A percentile compares a stretch with the other conserved stretches of the same genome.
Conservation (phyloP, 2,329 filamentous ascomycete species). For the Colletotrichum camelliae region DNA sequence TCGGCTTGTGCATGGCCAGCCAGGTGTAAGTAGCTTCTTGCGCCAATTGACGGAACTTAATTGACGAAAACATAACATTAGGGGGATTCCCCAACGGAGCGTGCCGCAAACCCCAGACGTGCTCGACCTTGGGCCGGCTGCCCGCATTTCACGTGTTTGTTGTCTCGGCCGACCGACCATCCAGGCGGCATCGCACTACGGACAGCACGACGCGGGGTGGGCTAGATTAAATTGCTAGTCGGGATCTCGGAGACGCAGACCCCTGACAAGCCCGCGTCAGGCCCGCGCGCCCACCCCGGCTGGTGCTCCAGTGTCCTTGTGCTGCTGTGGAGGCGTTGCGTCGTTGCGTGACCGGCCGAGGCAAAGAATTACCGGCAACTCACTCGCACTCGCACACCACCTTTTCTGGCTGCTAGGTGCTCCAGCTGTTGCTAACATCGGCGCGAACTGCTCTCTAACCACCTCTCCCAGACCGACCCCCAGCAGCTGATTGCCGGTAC, state of each 20-base stretch:
- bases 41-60: conserved; percentile 4
- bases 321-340: conserved; percentile 5
- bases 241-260: conserved; percentile 17
- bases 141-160: conserved; percentile 16
- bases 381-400: conserved; percentile 2
- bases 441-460: neutral
- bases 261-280: conserved; percentile 19
- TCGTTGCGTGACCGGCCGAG: conserved; percentile 19
- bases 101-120: neutral
- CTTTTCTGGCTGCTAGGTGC: neutral
- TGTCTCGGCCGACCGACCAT: conserved; percentile 2
- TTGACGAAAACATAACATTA: neutral
- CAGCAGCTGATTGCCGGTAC: conserved; percentile 16
- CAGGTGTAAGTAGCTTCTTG: neutral
- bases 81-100: neutral
- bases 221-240: conserved; percentile 2
- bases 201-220: conserved; percentile 16
- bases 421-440: neutral
- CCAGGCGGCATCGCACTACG: neutral
- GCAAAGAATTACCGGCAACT: conserved; percentile 16
- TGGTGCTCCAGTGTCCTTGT: neutral
- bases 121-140: neutral
- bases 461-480: neutral
- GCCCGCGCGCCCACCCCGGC: conserved; percentile 9
- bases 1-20: neutral